A percentile compares a stretch with the other conserved stretches of the same genome.
Conservation (phyloP, 2,329 filamentous ascomycete species). For the Aspergillus brunneoviolaceus region DNA sequence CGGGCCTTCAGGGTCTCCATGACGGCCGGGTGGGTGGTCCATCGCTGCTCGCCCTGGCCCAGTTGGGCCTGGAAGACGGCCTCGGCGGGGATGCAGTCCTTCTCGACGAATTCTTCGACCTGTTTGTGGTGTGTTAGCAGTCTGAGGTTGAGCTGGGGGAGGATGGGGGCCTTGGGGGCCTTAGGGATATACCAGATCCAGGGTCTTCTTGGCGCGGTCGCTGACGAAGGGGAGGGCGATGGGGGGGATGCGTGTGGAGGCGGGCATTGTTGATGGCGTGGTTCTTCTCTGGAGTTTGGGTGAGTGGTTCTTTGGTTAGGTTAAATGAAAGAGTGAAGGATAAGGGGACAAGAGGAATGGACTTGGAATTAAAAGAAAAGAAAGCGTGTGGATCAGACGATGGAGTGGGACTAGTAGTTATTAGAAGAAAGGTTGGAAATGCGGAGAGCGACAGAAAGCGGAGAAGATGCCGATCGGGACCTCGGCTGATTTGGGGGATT, state of each 20-base stretch:
- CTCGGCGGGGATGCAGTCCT: conserved; percentile 88
- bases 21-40: conserved; percentile 74
- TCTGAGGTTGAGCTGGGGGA: background rate
- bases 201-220: conserved; percentile 76
- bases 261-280: conserved; percentile 48
- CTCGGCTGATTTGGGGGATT: conserved; percentile 19
- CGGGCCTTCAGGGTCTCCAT: conserved; percentile 87
- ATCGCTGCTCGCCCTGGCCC: conserved; percentile 72
- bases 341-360: background rate
- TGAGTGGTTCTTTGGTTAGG: conserved; percentile 1
- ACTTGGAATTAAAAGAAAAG: conserved; percentile 4
- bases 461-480: conserved; percentile 33
- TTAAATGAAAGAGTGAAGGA: background rate
- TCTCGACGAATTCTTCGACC: conserved; percentile 95
- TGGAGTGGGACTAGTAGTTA: too few relatives aligned
- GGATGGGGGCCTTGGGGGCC: background rate
- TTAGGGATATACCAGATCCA: conserved; percentile 63
- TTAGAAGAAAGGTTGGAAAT: background rate
- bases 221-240: conserved; percentile 68
- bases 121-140: conserved; percentile 23
- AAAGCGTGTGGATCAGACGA: conserved; percentile 1
- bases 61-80: conserved; percentile 76
- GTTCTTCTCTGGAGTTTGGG: background rate
- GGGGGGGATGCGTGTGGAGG: conserved; percentile 54
- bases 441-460: conserved; percentile 25